phyloP scores from a whole-genome alignment of 1,284 basidiomycete genomes.

The Ustilago sp. region DNA sequence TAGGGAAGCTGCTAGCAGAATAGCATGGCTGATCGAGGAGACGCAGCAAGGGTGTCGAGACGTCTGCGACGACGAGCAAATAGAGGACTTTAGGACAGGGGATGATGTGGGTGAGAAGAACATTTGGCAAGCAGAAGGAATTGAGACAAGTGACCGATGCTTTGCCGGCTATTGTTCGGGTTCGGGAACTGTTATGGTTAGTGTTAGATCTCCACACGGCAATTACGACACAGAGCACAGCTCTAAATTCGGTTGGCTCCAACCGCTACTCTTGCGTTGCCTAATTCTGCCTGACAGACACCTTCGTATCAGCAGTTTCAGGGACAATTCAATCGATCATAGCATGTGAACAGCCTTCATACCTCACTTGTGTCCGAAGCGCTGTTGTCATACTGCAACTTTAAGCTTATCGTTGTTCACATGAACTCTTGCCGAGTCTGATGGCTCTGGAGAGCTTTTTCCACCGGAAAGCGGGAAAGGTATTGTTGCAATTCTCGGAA shows the following conservation, averaged over 20 bases:
- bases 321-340: too few relatives aligned
- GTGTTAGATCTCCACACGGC: neutral
- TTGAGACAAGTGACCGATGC: neutral
- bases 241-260: neutral
- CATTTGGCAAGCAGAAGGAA: neutral
- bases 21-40: neutral
- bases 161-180: neutral
- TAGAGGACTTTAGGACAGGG: neutral
- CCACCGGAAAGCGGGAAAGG: neutral
- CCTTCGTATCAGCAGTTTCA: neutral
- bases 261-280: neutral
- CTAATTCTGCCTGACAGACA: neutral
- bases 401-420: too few relatives aligned
- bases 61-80: neutral
- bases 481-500: slow-evolving; percentile 2
- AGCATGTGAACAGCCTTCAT: too few relatives aligned
- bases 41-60: neutral
- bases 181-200: neutral
- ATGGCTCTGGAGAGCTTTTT: neutral
- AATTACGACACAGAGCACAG: neutral
- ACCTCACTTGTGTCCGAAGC: too few relatives aligned
- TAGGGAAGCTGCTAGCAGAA: neutral
- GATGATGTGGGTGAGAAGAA: neutral
- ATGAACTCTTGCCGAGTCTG: neutral
- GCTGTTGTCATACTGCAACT: too few relatives aligned